phyloP scores from a whole-genome alignment of 1,284 basidiomycete species.

The Trichosporon ovoides region DNA sequence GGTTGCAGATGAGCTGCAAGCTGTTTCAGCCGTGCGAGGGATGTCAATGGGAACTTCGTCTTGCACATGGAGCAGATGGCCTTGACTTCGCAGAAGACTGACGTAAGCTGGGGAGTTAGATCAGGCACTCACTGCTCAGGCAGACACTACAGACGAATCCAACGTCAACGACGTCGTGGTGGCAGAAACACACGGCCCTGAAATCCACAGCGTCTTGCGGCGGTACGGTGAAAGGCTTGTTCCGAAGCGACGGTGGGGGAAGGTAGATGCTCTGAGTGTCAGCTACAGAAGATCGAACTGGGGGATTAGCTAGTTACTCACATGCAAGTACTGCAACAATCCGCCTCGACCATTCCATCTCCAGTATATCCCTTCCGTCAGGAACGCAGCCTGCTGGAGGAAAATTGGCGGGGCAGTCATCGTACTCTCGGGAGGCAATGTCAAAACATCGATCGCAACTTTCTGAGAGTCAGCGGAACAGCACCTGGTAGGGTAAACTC shows the following conservation, averaged over 20 bases:
- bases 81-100: conserved; percentile 85
- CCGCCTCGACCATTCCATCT: conserved; percentile 64
- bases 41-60: conserved; percentile 92
- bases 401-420: conserved; percentile 71
- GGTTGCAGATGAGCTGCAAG: conserved; percentile 34
- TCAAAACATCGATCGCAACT: conserved; percentile 93
- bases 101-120: neutral
- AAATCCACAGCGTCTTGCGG: conserved; percentile 94
- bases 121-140: conserved; percentile 67
- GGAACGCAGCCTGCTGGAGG: conserved; percentile 91
- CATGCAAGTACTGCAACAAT: conserved; percentile 80
- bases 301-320: conserved; percentile 47
- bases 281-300: neutral
- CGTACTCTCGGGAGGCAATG: conserved; percentile 65
- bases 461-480: conserved; percentile 56
- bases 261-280: conserved; percentile 75
- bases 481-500: conserved; percentile 31
- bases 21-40: conserved; percentile 66
- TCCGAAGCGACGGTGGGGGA: conserved; percentile 72
- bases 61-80: conserved; percentile 89
- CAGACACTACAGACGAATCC: conserved; percentile 98
- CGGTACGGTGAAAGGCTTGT: conserved; percentile 68
- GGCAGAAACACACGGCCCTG: conserved; percentile 96
- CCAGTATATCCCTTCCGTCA: conserved; percentile 92
- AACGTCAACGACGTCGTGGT: conserved; percentile 91